Evolutionary conservation across 176 grass and related monocot genomes (phyloP), one percentile per base, ranked within the genome.

Genomic region (Oryza glaberrima): DNA sequence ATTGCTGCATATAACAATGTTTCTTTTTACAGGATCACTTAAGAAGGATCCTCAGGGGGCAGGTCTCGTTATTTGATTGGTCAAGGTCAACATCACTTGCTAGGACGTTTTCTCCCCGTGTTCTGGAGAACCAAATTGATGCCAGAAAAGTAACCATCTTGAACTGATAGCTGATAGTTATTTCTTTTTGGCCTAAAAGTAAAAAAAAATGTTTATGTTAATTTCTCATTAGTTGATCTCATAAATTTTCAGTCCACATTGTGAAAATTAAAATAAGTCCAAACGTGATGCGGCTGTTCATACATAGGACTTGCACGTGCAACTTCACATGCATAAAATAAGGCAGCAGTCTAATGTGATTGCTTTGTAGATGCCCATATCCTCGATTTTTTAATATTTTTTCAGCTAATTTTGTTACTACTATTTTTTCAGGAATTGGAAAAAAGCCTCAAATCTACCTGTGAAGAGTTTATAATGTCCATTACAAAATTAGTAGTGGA

Each of bases 381-480:
- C 48, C 77, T 82, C 4, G 56, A 22, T 67, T 77, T 85, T 58
- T 63, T 65, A 44, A 44, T 38, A 87, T 80, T 22, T 75, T 82
- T 71, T 69, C 17, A 40, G 34, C 46, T 80, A 45, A 66, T 78
- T 85, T 30, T 30, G 34, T 78, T 30, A 10, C 45, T 34, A 48
- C 13, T 72, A 43, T 86, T 79, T 67, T 83, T 88, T 49, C 90
- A 99, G 96, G 96, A 96, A 83, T 81, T 99, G 58, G 94, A 99
- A 84, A 99, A 99, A 88, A 89, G 88, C 71, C 91, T 99, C 28
- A 96, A 99, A 87, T 36, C 88, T 78, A 99, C 93, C 1, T 99
- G 96, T 78, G 96, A 99, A 87, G 96, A 99, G 81, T 96, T 99
- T 88, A 96, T 99, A 76, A 99, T 99, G 96, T 86, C 96, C 64